Conservation (phyloP, 1,139 yeast species). For the Trichomonascaceae sp. region DNA sequence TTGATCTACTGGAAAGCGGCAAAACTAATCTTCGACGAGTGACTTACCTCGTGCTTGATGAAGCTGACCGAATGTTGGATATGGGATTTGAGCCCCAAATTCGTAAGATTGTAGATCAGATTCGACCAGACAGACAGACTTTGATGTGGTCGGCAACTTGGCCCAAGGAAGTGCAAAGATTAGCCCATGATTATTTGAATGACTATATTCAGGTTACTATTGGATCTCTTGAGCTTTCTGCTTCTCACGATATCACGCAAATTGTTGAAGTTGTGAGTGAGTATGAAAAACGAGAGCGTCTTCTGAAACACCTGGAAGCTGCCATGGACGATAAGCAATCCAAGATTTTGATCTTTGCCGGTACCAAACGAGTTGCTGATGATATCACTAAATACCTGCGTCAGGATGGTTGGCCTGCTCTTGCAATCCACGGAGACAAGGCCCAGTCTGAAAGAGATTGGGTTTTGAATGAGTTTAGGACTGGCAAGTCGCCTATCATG, state of each 20-base stretch:
- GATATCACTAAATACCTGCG: slow-evolving; percentile 87
- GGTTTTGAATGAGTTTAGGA: slow-evolving; percentile 89
- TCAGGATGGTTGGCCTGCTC: slow-evolving; percentile 98
- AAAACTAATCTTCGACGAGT: slow-evolving; percentile 95
- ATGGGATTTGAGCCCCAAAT: slow-evolving; percentile 98
- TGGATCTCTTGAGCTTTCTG: slow-evolving; percentile 93
- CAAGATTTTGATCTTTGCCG: slow-evolving; percentile 81
- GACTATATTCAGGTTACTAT: slow-evolving; percentile 95
- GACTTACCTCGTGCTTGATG: slow-evolving; percentile 93
- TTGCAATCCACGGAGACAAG: slow-evolving; percentile 98
- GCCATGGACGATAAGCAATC: slow-evolving; percentile 75
- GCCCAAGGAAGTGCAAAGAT: slow-evolving; percentile 95
- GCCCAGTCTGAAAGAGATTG: slow-evolving; percentile 98
- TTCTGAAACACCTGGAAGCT: slow-evolving; percentile 73
- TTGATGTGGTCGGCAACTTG: slow-evolving; percentile 99
- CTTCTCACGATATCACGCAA: slow-evolving; percentile 94
- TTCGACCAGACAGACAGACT: slow-evolving; percentile 96
- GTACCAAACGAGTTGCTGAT: slow-evolving; percentile 97
- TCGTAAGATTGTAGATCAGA: slow-evolving; percentile 90
- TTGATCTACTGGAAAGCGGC: slow-evolving; percentile 93
- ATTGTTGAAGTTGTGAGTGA: slow-evolving; percentile 85
- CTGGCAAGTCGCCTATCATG: slow-evolving; percentile 93
- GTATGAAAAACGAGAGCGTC: slow-evolving; percentile 89
- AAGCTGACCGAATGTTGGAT: slow-evolving; percentile 83
- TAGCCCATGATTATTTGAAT: slow-evolving; percentile 83